A percentile compares a stretch with the other conserved stretches of the same genome.
Conservation (phyloP, 495 filamentous ascomycete species). For the Hyaloscypha finlandica region DNA sequence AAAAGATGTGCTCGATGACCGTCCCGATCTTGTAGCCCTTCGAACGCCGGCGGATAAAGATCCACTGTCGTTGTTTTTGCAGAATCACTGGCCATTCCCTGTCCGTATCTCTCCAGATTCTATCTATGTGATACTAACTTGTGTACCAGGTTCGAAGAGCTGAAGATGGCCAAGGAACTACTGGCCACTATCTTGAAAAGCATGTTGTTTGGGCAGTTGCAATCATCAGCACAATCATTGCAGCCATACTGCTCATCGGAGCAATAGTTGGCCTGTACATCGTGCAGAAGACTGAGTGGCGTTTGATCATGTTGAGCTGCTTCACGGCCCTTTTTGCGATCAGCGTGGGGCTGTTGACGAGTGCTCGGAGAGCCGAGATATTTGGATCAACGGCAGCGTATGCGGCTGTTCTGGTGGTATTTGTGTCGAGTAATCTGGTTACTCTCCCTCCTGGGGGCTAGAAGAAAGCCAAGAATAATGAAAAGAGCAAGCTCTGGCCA, state of each 20-base stretch:
- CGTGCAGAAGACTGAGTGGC: slow-evolving; percentile 6
- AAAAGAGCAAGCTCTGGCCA: too few species aligned
- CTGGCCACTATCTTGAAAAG: background rate
- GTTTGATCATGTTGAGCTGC: slow-evolving; percentile 8
- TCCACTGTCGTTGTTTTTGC: too few species aligned
- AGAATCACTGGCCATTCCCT: too few species aligned
- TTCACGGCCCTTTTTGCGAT: slow-evolving; percentile 26
- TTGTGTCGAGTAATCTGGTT: too few species aligned
- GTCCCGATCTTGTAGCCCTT: too few species aligned
- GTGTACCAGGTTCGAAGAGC: too few species aligned
- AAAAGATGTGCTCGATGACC: too few species aligned
- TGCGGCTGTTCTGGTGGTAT: background rate
- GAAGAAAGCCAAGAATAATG: too few species aligned
- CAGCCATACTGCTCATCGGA: slow-evolving; percentile 31
- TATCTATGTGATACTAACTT: too few species aligned
- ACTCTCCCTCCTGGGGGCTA: too few species aligned
- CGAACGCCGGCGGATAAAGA: too few species aligned
- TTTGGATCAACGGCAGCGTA: slow-evolving; percentile 30
- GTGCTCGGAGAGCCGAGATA: slow-evolving; percentile 30
- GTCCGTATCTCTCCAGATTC: too few species aligned
- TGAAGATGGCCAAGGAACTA: background rate
- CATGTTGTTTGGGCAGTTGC: slow-evolving; percentile 1
- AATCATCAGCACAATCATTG: background rate
- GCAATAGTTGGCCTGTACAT: slow-evolving; percentile 31
- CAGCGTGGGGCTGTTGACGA: slow-evolving; percentile 25